Percentiles rank a stretch among this genome's conserved stretches.
Evolutionary conservation across 495 filamentous ascomycete genomes (phyloP).

Genomic region (Penicillium soppii): DNA sequence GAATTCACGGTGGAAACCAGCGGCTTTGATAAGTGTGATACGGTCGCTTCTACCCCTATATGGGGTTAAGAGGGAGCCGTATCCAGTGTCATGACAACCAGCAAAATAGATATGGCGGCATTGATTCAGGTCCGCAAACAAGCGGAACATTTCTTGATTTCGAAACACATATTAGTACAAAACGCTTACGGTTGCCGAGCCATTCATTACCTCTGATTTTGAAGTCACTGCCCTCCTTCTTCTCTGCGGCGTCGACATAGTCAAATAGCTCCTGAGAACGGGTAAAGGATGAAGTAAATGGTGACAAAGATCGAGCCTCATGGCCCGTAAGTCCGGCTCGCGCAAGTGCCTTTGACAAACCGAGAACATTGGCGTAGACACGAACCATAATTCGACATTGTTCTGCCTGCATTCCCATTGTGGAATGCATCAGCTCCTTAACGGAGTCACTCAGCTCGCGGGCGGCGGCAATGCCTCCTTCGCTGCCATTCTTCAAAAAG

Average conservation of each 20-base stretch:
- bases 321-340: constrained; percentile 47
- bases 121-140: constrained; percentile 58
- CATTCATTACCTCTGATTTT: constrained; percentile 54
- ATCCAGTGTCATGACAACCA: constrained; percentile 61
- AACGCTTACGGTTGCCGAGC: not conserved
- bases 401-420: constrained; percentile 47
- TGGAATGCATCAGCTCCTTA: constrained; percentile 42
- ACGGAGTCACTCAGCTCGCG: constrained; percentile 51
- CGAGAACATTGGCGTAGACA: constrained; percentile 58
- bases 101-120: constrained; percentile 69
- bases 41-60: constrained; percentile 44
- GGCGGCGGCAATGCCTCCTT: constrained; percentile 59
- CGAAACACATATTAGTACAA: constrained; percentile 2
- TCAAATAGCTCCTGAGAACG: constrained; percentile 59
- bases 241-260: constrained; percentile 60
- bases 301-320: constrained; percentile 52
- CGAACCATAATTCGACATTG: constrained; percentile 60
- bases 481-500: constrained; percentile 47
- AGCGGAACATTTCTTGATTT: constrained; percentile 50
- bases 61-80: constrained; percentile 54
- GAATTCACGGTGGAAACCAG: constrained; percentile 38
- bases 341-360: constrained; percentile 50
- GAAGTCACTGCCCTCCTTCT: constrained; percentile 59
- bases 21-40: constrained; percentile 53
- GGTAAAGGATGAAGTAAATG: constrained; percentile 59